Evolutionary conservation across 1,284 basidiomycete species (phyloP), one percentile per base, ranked within the genome.

Genomic region (Apiotrichum brassicae): DNA sequence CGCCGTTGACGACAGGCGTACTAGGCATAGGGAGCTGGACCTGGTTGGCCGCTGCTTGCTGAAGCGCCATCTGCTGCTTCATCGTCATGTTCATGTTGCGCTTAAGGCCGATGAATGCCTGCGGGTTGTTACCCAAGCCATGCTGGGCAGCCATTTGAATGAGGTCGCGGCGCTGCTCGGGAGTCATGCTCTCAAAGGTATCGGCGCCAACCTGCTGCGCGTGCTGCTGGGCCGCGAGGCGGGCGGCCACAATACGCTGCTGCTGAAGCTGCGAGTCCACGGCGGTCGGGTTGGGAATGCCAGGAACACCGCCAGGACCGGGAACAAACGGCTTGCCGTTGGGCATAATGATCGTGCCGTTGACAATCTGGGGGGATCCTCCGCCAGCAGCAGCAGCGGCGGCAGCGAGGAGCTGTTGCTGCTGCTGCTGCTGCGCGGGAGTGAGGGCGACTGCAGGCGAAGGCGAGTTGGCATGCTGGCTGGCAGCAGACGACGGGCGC

Each of bases 91-190:
- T 30, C 18, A 65, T 30, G 28, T 59, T 30, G 18, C 45, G 52
- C 20, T 54, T 54, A 23, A 57, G 58, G 35, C 59, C 61, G 18
- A 67, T 43, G 47, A 56, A 67, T 7, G 40, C 60, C 26, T 61
- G 58, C 35, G 65, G 40, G 45, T 69, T 64, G 40, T 54, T 54
- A 11, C 58, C 63, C 40, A 57, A 64, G 11, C 64, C 66, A 33
- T 58, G 55, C 25, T 46, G 38, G 39, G 51, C 43, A 3, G 63
- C 58, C 2, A 54, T 24, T 14, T 47, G 46, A 5, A 43, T 38
- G 2, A 61, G 36, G 37, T 65, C 61, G 26, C 50, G 51, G 16
- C 54, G 54, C 47, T 56, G 61, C 45, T 64, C 59, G 20, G 61
- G 47, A 0, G 51, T 57, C 34, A 49, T 41, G 11, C 30, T 48